Evolutionary conservation across 305 asterid genomes (phyloP).

Genomic region (Ilex paraguariensis): DNA sequence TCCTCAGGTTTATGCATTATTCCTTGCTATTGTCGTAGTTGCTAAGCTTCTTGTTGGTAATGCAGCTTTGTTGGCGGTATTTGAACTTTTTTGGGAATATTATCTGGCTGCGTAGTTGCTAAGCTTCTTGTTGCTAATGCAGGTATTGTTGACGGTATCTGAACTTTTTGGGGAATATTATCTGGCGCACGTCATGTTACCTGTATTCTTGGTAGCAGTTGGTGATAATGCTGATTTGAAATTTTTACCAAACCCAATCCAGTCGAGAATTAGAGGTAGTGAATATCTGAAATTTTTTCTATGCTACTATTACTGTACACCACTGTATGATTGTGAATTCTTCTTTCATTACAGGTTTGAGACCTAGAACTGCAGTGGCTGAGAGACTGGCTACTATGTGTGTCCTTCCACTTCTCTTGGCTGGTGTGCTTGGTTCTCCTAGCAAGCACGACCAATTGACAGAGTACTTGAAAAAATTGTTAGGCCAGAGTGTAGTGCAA

Average conservation of each 20-base stretch:
- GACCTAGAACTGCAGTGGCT: conserved; percentile 63
- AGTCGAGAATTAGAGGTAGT: conserved; percentile 62
- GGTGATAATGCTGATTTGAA: conserved; percentile 76
- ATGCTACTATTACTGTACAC: too few relatives aligned
- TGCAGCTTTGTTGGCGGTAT: conserved; percentile 75
- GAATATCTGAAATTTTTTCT: conserved; percentile 5
- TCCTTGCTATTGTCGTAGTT: neutral
- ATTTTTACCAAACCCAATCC: conserved; percentile 54
- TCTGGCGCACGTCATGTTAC: conserved; percentile 81
- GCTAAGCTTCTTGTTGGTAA: conserved; percentile 14
- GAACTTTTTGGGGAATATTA: conserved; percentile 72
- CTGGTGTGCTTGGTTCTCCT: conserved; percentile 87
- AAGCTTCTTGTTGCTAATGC: conserved; percentile 23
- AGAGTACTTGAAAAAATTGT: conserved; percentile 64
- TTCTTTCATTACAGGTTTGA: conserved; percentile 50
- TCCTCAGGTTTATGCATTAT: too few relatives aligned
- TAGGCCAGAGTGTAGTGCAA: conserved; percentile 58
- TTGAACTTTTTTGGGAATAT: conserved; percentile 51
- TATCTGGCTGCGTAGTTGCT: conserved; percentile 5
- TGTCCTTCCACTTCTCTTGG: conserved; percentile 88
- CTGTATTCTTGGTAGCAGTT: conserved; percentile 79
- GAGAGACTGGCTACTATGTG: conserved; percentile 77
- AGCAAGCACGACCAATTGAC: conserved; percentile 66
- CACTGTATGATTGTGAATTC: conserved; percentile 8
- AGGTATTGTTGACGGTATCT: conserved; percentile 72